Evolutionary conservation across 73 alveolate genomes (phyloP), one percentile per base, ranked within the genome.

Genomic region (Paramecium primaurelia): DNA sequence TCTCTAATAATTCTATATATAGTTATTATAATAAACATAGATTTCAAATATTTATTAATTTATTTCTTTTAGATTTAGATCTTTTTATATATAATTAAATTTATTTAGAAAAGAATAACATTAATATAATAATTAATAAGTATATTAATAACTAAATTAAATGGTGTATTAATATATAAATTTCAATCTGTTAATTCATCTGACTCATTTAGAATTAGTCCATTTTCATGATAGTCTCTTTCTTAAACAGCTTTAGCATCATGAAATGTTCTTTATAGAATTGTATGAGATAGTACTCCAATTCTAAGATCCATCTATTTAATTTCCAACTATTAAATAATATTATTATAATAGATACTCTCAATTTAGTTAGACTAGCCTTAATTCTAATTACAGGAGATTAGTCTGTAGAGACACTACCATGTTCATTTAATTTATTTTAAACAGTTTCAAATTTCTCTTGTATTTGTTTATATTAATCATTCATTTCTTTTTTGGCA

Each of bases 331-430:
- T 89, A 89, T 4, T 6, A 28, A 9, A 42, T 12, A 42, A 3
- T 59, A 36, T 2, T 38, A 11, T 34, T 40, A 71, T 12, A 12
- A 0, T 12, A 49, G 9, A 44, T 89, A 89, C 94, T 47, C 91
- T 89, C 20, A 89, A 71, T 51, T 89, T 89, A 59, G 86, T 89
- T 4, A 89, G 58, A 28, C 84, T 75, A 44, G 86, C 94, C 49
- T 89, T 89, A 30, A 89, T 89, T 45, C 75, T 89, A 26, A 89
- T 89, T 1, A 89, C 94, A 28, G 94, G 94, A 30, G 94, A 89
- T 71, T 77, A 54, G 22, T 89, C 77, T 38, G 94, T 89, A 71
- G 71, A 47, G 14, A 71, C 94, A 71, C 88, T 83, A 12, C 94
- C 94, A 45, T 89, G 86, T 26, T 77, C 94, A 71, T 89, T 83